Evolutionary conservation across 352 stramenopile genomes (phyloP), one percentile per base, ranked within the genome.

Genomic region (Phytophthora syringae): DNA sequence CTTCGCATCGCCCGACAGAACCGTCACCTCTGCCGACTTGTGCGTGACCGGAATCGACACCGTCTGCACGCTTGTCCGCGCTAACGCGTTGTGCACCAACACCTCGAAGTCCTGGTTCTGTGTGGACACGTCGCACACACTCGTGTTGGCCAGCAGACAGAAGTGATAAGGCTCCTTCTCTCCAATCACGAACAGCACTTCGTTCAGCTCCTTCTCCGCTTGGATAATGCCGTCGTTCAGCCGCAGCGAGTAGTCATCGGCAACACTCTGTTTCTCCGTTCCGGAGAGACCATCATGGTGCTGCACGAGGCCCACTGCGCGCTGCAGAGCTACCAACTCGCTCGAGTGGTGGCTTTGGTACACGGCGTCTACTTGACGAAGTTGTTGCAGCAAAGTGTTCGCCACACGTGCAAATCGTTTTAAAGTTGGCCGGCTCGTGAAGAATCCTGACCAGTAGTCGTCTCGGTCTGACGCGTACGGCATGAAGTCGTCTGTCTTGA

Each of bases 401-500:
- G 81, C 82, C 12, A 97, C 86, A 10, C 95, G 83, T 49, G 97
- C 90, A 48, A 98, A 91, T 5, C 85, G 69, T 72, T 99, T 99
- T 2, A 99, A 76, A 4, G 82, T 70, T 1, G 97, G 84, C 15
- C 97, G 86, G 58, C 88, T 98, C 0, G 96, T 98, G 72, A 99
- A 99, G 75, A 98, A 99, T 1, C 97, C 97, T 10, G 95, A 80
- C 86, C 97, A 99, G 74, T 98, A 99, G 42, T 94, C 93, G 64
- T 99, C 80, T 36, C 86, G 76, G 36, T 86, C 88, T 37, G 98
- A 97, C 2, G 80, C 88, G 66, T 99, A 99, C 2, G 97, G 97
- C 57, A 99, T 98, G 62, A 99, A 99, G 61, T 99, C 97, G 45
- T 98, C 96, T 4, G 82, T 94, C 70, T 99, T 99, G 22, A 96